These are phyloP conservation scores for Sporothrix humicola DNA, from an alignment of 2,329 filamentous ascomycete genomes.

Conservation along the genomic window DNA sequence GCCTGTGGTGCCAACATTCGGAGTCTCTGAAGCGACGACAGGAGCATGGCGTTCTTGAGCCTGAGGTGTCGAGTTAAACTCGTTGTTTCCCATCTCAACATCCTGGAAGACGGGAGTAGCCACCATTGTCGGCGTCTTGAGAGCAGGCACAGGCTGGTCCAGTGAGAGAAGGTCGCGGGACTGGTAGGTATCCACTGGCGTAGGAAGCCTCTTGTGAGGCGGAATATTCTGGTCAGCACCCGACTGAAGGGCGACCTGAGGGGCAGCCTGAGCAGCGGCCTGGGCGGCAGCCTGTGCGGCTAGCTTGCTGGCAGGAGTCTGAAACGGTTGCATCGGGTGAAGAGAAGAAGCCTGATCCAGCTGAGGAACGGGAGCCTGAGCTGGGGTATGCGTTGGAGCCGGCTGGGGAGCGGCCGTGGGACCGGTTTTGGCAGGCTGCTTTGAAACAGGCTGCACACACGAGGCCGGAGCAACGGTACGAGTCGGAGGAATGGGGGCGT, in stretches of 20 bases:
- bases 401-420: background rate
- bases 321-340: background rate
- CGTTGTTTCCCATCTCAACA: background rate
- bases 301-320: background rate
- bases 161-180: conserved; percentile 1
- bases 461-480: no score
- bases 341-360: background rate
- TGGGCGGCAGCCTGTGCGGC: background rate
- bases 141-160: background rate
- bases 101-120: background rate
- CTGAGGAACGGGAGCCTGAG: background rate
- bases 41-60: background rate
- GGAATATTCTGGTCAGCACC: no score
- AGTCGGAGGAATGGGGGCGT: no score
- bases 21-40: background rate
- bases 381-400: background rate
- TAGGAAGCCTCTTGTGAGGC: no score
- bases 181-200: no score
- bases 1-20: background rate
- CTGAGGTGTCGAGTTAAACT: background rate
- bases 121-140: conserved; percentile 7
- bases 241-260: no score
- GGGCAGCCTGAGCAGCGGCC: background rate
- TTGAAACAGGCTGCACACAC: no score
- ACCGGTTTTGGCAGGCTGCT: no score